Evolutionary conservation across 768 basidiomycete species (phyloP), one percentile per base, ranked within the genome.

Genomic region (Lyophyllum semitale): DNA sequence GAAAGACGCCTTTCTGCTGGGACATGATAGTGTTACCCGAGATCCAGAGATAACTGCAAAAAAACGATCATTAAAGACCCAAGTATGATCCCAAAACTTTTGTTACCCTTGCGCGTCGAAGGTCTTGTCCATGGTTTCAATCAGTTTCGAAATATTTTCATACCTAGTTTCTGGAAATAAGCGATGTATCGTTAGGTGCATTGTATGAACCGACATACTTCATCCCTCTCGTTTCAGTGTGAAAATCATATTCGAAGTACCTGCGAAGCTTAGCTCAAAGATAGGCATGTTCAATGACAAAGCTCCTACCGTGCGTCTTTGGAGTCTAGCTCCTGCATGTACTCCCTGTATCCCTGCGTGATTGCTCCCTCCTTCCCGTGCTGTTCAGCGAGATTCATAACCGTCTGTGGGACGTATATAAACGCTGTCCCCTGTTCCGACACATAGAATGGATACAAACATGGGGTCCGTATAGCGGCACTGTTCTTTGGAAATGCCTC

Each of bases 161-260:
- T 96, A 95, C 69, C 90, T 89, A 57, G 53, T 54, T 38, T 54
- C 26, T 38, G 7, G 15, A 18, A n/a, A 55, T 51, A 29, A 35
- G 33, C 32, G 25, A 48, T 17, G 20, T 22, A 26, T 54, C 15
- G 1, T 17, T 20, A n/a, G 26, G 29, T 20, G 27, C 33, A 41
- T 32, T 37, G 29, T 25, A 48, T 9, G 37, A 44, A 22, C 43
- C 46, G 49, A 71, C 82, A 51, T 57, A 93, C 89, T 91, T 93
- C 96, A 98, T 97, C 20, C 96, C 95, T 66, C 84, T 88, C 11
- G 94, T 96, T 69, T 97, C 93, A 3, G 76, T 81, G 71, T 98
- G 96, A 69, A 98, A 98, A 68, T 98, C 96, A 65, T 95, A 98
- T 65, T 86, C 88, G 58, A 76, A 73, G 63, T 93, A 93, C 58